Evolutionary conservation across 305 asterid genomes (phyloP), one percentile per base, ranked within the genome.

Genomic region (Striga hermonthica): DNA sequence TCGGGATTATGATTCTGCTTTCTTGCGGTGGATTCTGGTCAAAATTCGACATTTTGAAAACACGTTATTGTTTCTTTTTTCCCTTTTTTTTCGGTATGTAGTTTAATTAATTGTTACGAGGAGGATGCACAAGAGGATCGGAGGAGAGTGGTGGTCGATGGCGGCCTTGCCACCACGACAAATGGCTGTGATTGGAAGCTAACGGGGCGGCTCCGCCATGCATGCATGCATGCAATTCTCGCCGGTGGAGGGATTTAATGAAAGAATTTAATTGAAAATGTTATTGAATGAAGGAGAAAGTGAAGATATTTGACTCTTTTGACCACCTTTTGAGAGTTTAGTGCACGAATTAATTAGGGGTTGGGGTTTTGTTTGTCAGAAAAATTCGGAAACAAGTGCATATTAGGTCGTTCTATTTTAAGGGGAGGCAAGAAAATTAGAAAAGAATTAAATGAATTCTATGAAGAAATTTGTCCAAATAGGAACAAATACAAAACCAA

Each of bases 151-250:
- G 37, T 22, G 31, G 31, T 2, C 1, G 31, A 22, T 22, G 31
- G 31, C 31, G 31, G 31, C 31, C 31, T 1, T 22, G 31, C 31
- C 31, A 22, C 31, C 31, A 22, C 31, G 31, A 22, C 31, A 22
- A 22, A 22, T 22, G 31, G 31, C 31, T 22, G 31, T 22, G 31
- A 22, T 22, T 22, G 31, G 31, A 22, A 22, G 31, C 31, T 22
- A 72, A 74, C 67, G 61, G 57, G 57, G 68, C 48, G 60, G 65
- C 70, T 65, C 76, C 13, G 75, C 74, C 31, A 22, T 22, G 31
- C 84, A 69, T 66, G 73, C 77, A 67, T 31, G 69, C 74, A 62
- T 64, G 68, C 16, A 14, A 69, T 38, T 10, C 31, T 11, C 67
- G 48, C 43, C 53, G 40, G 41, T 5, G 57, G 69, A 10, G 52